Conservation (phyloP, 2,329 filamentous ascomycete species). For the Colletotrichum sp. region DNA sequence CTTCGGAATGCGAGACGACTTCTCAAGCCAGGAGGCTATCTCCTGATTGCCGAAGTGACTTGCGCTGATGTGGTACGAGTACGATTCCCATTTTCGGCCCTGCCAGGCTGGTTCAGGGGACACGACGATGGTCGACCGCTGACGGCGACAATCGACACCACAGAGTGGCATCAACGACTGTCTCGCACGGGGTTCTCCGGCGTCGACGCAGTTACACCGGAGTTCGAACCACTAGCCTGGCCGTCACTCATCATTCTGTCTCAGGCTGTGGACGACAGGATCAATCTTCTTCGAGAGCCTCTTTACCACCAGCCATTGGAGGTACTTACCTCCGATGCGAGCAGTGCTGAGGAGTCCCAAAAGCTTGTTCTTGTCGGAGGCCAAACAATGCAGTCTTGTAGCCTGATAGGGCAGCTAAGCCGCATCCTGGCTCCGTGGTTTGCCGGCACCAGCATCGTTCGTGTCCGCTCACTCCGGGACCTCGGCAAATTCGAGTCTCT, state of each 20-base stretch:
- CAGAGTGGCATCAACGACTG: not conserved
- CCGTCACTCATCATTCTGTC: slow-evolving; percentile 9
- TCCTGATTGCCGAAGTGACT: slow-evolving; percentile 18
- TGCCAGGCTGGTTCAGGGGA: not conserved
- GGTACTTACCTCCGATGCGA: not conserved
- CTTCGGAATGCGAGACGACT: slow-evolving; percentile 27
- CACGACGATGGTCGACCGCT: not conserved
- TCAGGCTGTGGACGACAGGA: slow-evolving; percentile 16
- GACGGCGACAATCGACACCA: not conserved
- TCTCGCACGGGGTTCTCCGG: not conserved
- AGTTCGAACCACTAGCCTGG: slow-evolving; percentile 20
- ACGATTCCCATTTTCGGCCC: not conserved
- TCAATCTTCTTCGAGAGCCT: not conserved
- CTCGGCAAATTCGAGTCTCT: not conserved
- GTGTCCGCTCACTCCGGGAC: not conserved
- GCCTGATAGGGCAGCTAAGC: not conserved
- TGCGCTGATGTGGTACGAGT: not conserved
- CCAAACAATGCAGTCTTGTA: not conserved
- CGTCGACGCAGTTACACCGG: not conserved
- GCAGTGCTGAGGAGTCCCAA: not conserved
- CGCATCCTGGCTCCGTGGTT: not conserved
- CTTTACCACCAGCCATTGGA: not conserved
- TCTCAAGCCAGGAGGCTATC: slow-evolving; percentile 34
- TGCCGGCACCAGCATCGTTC: not conserved
- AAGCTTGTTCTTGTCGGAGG: not conserved